These are phyloP conservation scores for Pleurotus sapidus DNA, from an alignment of 768 basidiomycete genomes.

Conservation along the genomic window DNA sequence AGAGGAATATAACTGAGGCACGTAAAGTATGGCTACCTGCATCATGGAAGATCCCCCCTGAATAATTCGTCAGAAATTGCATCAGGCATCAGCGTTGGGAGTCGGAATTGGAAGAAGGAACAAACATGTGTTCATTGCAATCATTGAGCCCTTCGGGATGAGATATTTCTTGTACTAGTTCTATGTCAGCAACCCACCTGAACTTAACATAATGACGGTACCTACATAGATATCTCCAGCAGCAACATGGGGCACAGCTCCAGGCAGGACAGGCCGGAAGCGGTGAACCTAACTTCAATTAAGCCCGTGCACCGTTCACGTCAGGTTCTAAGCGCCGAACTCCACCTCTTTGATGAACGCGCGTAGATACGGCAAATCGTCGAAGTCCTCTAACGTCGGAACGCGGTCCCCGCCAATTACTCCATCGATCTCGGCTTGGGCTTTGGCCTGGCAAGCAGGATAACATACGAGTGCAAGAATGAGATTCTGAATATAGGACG, in stretches of 20 bases:
- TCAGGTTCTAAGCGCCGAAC: background rate
- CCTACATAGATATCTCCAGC: background rate
- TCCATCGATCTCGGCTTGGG: conserved; percentile 26
- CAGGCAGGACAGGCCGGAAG: background rate
- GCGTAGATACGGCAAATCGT: conserved; percentile 20
- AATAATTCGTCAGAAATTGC: too few relatives aligned
- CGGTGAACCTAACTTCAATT: background rate
- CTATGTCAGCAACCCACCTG: background rate
- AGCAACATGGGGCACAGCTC: background rate
- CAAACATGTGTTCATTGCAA: background rate
- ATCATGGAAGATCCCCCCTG: too few relatives aligned
- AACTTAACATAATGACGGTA: background rate
- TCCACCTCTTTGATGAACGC: conserved; percentile 21
- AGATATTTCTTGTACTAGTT: background rate
- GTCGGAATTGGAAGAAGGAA: too few relatives aligned
- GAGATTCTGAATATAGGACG: conserved; percentile 11
- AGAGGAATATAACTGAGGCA: background rate
- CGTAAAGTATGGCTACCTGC: background rate
- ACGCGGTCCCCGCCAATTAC: conserved; percentile 23
- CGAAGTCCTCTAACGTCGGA: conserved; percentile 20
- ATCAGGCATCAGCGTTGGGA: too few relatives aligned
- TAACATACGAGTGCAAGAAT: conserved; percentile 22
- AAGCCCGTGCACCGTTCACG: background rate
- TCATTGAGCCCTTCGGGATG: background rate
- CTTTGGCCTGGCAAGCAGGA: conserved; percentile 21